Evolutionary conservation across 805 yeast species (phyloP).

Genomic region (Metschnikowia sp.): DNA sequence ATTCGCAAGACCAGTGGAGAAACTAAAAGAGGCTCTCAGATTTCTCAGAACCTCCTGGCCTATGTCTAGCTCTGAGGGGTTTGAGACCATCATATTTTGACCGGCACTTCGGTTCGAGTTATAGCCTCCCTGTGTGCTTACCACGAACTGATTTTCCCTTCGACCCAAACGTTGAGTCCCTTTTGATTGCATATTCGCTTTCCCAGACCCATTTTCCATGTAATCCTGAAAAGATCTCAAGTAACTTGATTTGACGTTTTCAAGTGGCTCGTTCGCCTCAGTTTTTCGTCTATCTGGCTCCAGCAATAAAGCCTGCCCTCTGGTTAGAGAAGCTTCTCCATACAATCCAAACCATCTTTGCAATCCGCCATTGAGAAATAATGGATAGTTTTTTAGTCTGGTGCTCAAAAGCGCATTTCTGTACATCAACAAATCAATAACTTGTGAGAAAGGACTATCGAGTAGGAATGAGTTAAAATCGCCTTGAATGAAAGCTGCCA

Average conservation of each 20-base stretch:
- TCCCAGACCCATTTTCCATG: conserved; percentile 9
- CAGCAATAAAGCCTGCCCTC: background rate
- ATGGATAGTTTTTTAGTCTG: conserved; percentile 29
- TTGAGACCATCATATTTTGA: background rate
- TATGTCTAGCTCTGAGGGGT: too few relatives aligned
- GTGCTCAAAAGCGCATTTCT: conserved; percentile 34
- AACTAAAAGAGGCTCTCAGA: background rate
- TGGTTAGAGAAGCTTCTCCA: conserved; percentile 24
- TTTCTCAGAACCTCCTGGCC: background rate
- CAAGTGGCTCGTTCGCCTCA: conserved; percentile 14
- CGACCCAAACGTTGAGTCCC: too few relatives aligned
- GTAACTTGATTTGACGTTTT: conserved; percentile 4
- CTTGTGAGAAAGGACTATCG: conserved; percentile 54
- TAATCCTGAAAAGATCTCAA: conserved; percentile 14
- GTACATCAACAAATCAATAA: conserved; percentile 37
- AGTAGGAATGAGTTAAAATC: conserved; percentile 37
- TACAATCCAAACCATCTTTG: conserved; percentile 28
- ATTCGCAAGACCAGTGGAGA: conserved; percentile 68
- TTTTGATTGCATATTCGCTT: background rate
- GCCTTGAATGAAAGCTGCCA: conserved; percentile 36
- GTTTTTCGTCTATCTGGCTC: background rate
- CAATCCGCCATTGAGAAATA: conserved; percentile 37
- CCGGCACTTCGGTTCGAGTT: background rate
- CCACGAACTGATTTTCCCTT: too few relatives aligned
- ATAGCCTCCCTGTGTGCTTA: too few relatives aligned